Conservation (phyloP, 345 rosid species). For the Lagerstroemia speciosa region DNA sequence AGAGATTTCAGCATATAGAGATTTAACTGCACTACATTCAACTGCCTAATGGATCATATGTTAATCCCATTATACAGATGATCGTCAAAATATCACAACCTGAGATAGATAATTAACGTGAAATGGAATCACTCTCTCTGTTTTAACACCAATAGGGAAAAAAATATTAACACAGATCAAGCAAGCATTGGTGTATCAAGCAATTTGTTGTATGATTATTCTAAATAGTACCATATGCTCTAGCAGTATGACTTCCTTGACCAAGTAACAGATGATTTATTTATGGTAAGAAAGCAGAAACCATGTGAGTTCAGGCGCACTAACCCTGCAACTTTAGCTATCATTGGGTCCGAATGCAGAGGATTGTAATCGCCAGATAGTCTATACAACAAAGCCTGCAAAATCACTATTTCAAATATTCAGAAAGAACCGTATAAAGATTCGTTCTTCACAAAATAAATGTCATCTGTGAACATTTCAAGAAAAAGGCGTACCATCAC, state of each 20-base stretch:
- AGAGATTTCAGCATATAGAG: not conserved
- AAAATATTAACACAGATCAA: not conserved
- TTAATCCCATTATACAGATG: not conserved
- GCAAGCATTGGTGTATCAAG: not conserved
- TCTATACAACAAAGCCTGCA: conserved; percentile 89
- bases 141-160: not conserved
- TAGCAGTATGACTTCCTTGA: not conserved
- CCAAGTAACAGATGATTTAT: not conserved
- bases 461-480: not conserved
- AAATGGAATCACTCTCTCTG: not conserved
- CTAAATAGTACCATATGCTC: not conserved
- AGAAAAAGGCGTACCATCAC: not conserved
- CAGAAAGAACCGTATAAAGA: conserved; percentile 6
- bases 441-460: not conserved
- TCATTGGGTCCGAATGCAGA: conserved; percentile 74
- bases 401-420: conserved; percentile 15
- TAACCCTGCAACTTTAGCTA: conserved; percentile 79
- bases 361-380: conserved; percentile 95
- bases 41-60: not conserved
- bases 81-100: not conserved
- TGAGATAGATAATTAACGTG: not conserved
- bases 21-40: not conserved
- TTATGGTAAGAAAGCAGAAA: not conserved
- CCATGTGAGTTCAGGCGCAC: conserved; percentile 16
- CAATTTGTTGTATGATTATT: too few relatives aligned